These are phyloP conservation scores for Aurantiochytrium sp. DNA, from an alignment of 108 stramenopile species.

Conservation along the genomic window DNA sequence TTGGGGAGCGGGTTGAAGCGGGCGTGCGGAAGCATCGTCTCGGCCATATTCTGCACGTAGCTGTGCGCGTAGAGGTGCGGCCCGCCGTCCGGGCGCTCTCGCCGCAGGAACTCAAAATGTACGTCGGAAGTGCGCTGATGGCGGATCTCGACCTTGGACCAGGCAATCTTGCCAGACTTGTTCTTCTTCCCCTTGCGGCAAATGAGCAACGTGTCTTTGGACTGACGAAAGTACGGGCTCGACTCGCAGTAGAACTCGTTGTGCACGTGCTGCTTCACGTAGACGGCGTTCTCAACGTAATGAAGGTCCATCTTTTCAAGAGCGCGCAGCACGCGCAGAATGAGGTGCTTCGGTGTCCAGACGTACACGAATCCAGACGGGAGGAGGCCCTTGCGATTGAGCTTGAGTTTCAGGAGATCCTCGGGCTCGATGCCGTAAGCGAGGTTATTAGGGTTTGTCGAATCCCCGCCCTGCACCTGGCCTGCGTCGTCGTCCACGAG, in stretches of 20 bases:
- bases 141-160: slow-evolving; percentile 12
- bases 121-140: slow-evolving; percentile 16
- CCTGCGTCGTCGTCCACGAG: not conserved
- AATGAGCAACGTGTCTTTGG: not conserved
- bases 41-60: slow-evolving; percentile 13
- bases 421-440: not conserved
- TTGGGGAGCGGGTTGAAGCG: not conserved
- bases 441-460: not conserved
- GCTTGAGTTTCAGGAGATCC: not conserved
- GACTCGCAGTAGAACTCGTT: slow-evolving; percentile 22
- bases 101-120: slow-evolving; percentile 16
- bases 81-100: not conserved
- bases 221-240: slow-evolving; percentile 12
- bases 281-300: slow-evolving; percentile 17
- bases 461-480: not conserved
- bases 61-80: not conserved
- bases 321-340: slow-evolving; percentile 14
- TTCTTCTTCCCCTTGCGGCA: not conserved
- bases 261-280: slow-evolving; percentile 8
- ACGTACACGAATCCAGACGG: not conserved
- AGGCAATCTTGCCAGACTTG: not conserved
- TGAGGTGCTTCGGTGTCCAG: slow-evolving; percentile 18
- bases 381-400: not conserved
- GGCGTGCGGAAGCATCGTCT: slow-evolving; percentile 19
- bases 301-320: slow-evolving; percentile 24